phyloP scores from a whole-genome alignment of 768 basidiomycete genomes.

The Phylloporus rhodoxanthus region DNA sequence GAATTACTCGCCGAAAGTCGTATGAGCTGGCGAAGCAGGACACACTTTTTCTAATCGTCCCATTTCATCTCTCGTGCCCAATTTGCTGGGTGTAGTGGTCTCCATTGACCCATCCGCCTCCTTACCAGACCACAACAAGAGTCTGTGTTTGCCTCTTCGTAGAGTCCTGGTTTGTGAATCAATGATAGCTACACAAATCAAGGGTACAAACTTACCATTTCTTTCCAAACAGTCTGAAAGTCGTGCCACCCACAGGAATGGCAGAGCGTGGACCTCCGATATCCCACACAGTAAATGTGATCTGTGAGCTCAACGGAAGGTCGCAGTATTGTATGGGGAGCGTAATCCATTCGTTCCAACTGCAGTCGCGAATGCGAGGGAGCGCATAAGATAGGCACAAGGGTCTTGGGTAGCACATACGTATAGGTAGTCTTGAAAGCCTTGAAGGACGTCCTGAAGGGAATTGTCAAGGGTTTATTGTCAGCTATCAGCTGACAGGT shows the following conservation, averaged over 20 bases:
- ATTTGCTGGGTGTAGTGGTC: constrained; percentile 82
- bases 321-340: constrained; percentile 92
- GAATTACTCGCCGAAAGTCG: neutral
- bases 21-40: neutral
- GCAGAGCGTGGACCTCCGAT: constrained; percentile 78
- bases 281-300: constrained; percentile 95
- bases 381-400: neutral
- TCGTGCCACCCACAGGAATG: constrained; percentile 85
- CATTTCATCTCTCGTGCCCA: constrained; percentile 83
- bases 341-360: constrained; percentile 95
- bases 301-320: constrained; percentile 80
- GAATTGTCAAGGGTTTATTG: constrained; percentile 88
- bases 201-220: constrained; percentile 56
- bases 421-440: constrained; percentile 79
- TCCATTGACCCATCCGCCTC: constrained; percentile 85
- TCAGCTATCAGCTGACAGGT: constrained; percentile 89
- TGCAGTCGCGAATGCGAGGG: constrained; percentile 25
- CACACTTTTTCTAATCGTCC: constrained; percentile 86
- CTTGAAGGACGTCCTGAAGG: constrained; percentile 89
- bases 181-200: neutral
- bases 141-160: constrained; percentile 84
- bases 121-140: constrained; percentile 74
- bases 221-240: constrained; percentile 86
- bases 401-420: constrained; percentile 37
- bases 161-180: constrained; percentile 56